Evolutionary conservation across 371 early-diverging fungal species (phyloP), one percentile per base, ranked within the genome.

Genomic region (Rhizopus sp.): DNA sequence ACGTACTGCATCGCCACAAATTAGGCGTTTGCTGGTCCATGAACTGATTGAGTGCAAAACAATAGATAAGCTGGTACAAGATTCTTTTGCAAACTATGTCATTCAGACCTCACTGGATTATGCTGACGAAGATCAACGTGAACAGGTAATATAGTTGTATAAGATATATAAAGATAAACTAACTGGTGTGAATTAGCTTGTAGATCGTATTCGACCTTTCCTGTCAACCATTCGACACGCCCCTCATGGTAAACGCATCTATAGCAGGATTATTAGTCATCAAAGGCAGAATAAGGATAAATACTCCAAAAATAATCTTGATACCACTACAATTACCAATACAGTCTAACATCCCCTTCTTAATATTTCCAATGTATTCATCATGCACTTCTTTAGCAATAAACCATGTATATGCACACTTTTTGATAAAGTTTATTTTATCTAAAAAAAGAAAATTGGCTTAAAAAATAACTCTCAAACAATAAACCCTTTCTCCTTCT

Each of bases 31-130:
- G 42, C 64, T 95, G 35, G 86, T 95, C 47, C 83, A 81, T 30
- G 93, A 91, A 62, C 67, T 95, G 65, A 70, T 91, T 47, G 82
- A 85, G 69, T 73, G 73, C 63, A 72, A 75, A 0, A 73, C 71
- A 9, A 78, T 94, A 46, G 92, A 93, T 42, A 82, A 83, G 57
- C 73, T 95, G 16, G 68, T 95, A 35, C 82, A 89, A 17, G 95
- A 95, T 62, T 91, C 91, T 7, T 95, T 87, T 69, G 95, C 88
- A 39, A 95, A 95, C 66, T 95, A 94, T 66, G 95, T 95, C 0
- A 85, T 95, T 16, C 95, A 95, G 72, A 95, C 95, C 5, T 87
- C 93, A 17, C 70, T 95, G 31, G 96, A 95, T 62, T 91, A 83
- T 69, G 89, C 93, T n/a, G 91, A 92, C 45, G 78, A 82, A 40